phyloP scores from a whole-genome alignment of 768 basidiomycete species.

The Asterophora parasitica region DNA sequence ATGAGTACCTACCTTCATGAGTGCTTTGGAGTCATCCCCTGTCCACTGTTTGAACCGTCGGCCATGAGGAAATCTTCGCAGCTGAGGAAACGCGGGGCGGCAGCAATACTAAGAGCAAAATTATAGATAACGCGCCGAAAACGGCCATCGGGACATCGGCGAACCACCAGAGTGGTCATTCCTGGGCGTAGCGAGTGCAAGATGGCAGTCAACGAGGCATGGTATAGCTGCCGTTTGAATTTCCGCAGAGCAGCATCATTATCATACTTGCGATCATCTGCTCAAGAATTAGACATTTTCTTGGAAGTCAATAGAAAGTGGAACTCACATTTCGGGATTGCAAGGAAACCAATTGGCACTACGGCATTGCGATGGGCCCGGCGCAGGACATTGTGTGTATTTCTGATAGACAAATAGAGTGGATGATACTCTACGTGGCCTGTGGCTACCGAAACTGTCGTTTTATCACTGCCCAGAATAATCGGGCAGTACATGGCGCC shows the following conservation, averaged over 20 bases:
- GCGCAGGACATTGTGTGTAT: conserved; percentile 3
- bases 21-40: not conserved
- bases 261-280: conserved; percentile 5
- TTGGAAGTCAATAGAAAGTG: not conserved
- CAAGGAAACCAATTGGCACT: conserved; percentile 13
- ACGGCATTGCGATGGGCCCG: conserved; percentile 16
- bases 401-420: conserved; percentile 8
- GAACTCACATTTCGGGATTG: conserved; percentile 22
- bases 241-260: conserved; percentile 18
- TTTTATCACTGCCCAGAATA: conserved; percentile 25
- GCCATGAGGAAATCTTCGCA: not conserved
- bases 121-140: conserved; percentile 23
- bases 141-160: conserved; percentile 26
- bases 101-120: not conserved
- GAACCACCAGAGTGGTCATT: conserved; percentile 25
- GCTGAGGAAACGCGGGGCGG: not conserved
- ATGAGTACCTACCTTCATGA: too few relatives aligned
- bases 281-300: not conserved
- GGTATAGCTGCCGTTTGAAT: conserved; percentile 27
- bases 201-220: conserved; percentile 21
- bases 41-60: not conserved
- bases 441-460: conserved; percentile 21
- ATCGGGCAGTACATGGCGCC: conserved; percentile 18
- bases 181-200: conserved; percentile 17
- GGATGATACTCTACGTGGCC: conserved; percentile 15